phyloP scores from a whole-genome alignment of 1,284 basidiomycete genomes.

The Puccinia novopanici region DNA sequence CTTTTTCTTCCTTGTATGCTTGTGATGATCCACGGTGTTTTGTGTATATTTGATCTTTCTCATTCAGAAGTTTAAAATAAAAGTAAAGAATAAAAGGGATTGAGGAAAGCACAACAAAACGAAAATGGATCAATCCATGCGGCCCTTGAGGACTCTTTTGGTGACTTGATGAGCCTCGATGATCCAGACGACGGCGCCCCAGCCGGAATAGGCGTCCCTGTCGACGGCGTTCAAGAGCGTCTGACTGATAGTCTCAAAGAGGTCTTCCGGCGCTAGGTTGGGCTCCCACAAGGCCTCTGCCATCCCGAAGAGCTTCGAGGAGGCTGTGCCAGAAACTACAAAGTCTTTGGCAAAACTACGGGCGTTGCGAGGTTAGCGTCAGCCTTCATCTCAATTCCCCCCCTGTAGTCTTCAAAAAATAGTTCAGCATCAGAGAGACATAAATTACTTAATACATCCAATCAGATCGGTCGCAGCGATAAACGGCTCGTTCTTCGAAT shows the following conservation, averaged over 20 bases:
- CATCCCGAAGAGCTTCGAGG: conserved; percentile 90
- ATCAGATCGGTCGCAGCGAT: conserved; percentile 96
- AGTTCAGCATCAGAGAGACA: conserved; percentile 60
- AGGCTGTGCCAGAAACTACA: conserved; percentile 91
- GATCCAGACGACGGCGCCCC: conserved; percentile 92
- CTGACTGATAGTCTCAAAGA: conserved; percentile 98
- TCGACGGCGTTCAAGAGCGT: conserved; percentile 93
- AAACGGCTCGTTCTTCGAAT: conserved; percentile 81
- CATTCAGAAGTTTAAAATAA: background rate
- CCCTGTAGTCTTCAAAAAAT: background rate
- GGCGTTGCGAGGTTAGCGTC: background rate
- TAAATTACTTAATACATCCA: conserved; percentile 90
- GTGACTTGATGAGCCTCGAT: conserved; percentile 68
- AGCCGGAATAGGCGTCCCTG: conserved; percentile 93
- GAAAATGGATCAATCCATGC: conserved; percentile 35
- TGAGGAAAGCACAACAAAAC: background rate
- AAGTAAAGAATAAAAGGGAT: background rate
- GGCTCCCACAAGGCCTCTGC: conserved; percentile 99
- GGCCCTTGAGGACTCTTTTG: conserved; percentile 35
- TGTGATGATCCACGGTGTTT: too few relatives aligned
- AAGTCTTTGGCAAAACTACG: conserved; percentile 69
- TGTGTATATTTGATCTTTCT: too few relatives aligned
- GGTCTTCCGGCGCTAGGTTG: conserved; percentile 89
- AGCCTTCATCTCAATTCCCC: too few relatives aligned
- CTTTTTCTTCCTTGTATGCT: too few relatives aligned